Evolutionary conservation across 805 yeast genomes (phyloP), one percentile per base, ranked within the genome.

Genomic region (Lipomyces chichibuensis): DNA sequence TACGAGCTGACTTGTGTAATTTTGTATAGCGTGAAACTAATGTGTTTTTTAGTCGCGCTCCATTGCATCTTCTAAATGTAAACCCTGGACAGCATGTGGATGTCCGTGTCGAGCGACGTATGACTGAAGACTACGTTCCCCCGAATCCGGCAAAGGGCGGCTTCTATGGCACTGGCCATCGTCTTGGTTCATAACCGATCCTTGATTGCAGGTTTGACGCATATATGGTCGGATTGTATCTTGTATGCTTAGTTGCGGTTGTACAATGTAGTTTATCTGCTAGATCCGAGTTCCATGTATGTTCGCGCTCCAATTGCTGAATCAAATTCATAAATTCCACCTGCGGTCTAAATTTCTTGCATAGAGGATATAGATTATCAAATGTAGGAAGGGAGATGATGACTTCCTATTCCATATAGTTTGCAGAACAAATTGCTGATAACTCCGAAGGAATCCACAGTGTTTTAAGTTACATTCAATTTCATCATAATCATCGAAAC

Each of bases 31-130:
- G 7, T 23, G 20, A 13, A 35, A 25, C 20, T 49, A 14, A n/a
- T 33, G 14, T 58, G 37, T 27, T 59, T 23, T 5, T 17, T n/a
- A 63, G 69, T 29, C 84, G 96, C 66, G 99, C 97, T 0, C 99
- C 99, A 23, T 79, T 94, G 69, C 85, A 89, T 39, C 79, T 95
- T 62, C 82, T 95, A 70, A 87, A 90, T 71, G 98, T 94, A 20
- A 87, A 88, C 73, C 87, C 87, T 75, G 97, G 96, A 58, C 98
- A 94, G 80, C 95, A 90, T 69, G 98, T 95, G 32, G 97, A 93
- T 75, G 97, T 94, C 23, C 85, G 87, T 53, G 95, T 95, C n/a
- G 84, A 84, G 65, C 88, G 88, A 75, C 89, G 89, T 72, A 80
- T 90, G 63, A 96, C 92, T 63, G 96, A 94, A 77, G 90, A 89